Percentiles rank a stretch among this genome's conserved stretches.
phyloP scores from a whole-genome alignment of 2,329 filamentous ascomycete genomes.

The Hymenoscyphus linearis region DNA sequence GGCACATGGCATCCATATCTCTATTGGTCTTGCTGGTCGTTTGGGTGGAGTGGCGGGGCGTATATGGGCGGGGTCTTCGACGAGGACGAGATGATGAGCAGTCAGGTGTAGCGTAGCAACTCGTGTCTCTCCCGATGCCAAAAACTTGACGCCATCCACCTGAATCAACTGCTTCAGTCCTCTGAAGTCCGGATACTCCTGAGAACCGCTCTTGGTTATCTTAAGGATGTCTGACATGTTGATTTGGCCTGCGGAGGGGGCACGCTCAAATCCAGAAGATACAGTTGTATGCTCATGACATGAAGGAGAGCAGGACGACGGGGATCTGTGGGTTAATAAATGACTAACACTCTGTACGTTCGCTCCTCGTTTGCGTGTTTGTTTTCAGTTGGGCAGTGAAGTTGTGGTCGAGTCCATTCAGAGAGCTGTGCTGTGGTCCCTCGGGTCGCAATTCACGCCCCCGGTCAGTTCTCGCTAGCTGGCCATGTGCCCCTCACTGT shows the following conservation, averaged over 20 bases:
- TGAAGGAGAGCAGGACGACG: not conserved
- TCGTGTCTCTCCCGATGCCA: constrained; percentile 51
- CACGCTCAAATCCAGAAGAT: constrained; percentile 13
- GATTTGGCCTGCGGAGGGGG: constrained; percentile 16
- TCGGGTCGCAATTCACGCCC: constrained; percentile 6
- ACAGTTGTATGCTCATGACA: constrained; percentile 15
- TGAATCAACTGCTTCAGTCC: constrained; percentile 24
- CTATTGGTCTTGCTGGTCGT: constrained; percentile 41
- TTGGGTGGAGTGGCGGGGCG: constrained; percentile 27
- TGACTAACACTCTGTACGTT: not conserved
- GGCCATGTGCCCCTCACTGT: not conserved
- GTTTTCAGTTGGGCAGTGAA: not conserved
- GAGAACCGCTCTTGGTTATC: constrained; percentile 37
- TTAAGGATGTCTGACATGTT: constrained; percentile 39
- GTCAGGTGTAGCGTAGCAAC: constrained; percentile 53
- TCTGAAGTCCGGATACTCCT: not conserved
- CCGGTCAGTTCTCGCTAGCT: not conserved
- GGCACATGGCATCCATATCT: constrained; percentile 92
- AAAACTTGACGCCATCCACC: constrained; percentile 58
- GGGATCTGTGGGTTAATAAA: not conserved
- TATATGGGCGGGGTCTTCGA: constrained; percentile 31
- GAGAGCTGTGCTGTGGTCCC: not conserved
- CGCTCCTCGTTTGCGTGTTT: not conserved
- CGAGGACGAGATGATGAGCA: constrained; percentile 51
- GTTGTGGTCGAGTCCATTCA: constrained; percentile 2